A percentile compares a stretch with the other conserved stretches of the same genome.
Evolutionary conservation across 192 early-diverging fungal species (phyloP).

Genomic region (Phycomyces blakesleeanus): DNA sequence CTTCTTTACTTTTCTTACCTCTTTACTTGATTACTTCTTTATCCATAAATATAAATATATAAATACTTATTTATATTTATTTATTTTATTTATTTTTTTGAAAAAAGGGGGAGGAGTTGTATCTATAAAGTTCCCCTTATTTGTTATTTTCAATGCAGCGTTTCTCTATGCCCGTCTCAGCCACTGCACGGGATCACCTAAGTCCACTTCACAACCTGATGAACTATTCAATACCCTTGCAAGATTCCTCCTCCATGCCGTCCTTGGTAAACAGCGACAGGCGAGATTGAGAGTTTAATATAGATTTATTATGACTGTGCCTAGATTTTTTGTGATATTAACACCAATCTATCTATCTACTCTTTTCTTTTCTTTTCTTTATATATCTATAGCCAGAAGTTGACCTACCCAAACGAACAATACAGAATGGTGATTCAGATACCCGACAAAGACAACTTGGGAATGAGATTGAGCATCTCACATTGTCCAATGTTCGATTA

Average conservation of each 20-base stretch:
- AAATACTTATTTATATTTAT: neutral
- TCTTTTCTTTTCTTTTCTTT: no score
- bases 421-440: slow-evolving; percentile 26
- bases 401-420: slow-evolving; percentile 14
- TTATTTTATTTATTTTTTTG: no score
- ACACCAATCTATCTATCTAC: neutral
- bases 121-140: slow-evolving; percentile 1
- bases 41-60: slow-evolving; percentile 1
- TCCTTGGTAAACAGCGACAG: slow-evolving; percentile 10
- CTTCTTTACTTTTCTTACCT: neutral
- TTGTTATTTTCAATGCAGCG: neutral
- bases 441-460: slow-evolving; percentile 28
- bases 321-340: no score
- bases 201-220: slow-evolving; percentile 28
- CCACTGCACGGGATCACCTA: slow-evolving; percentile 15
- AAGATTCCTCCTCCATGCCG: slow-evolving; percentile 11
- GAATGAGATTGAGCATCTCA: slow-evolving; percentile 31
- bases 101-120: no score
- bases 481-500: slow-evolving; percentile 31
- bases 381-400: neutral
- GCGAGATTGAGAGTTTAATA: slow-evolving; percentile 3
- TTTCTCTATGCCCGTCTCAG: slow-evolving; percentile 7
- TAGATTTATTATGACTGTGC: neutral
- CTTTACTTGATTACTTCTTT: neutral
- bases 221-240: slow-evolving; percentile 36